Base-by-base conservation (phyloP, 805 yeast species). In the Sugiyamaella americana region DNA sequence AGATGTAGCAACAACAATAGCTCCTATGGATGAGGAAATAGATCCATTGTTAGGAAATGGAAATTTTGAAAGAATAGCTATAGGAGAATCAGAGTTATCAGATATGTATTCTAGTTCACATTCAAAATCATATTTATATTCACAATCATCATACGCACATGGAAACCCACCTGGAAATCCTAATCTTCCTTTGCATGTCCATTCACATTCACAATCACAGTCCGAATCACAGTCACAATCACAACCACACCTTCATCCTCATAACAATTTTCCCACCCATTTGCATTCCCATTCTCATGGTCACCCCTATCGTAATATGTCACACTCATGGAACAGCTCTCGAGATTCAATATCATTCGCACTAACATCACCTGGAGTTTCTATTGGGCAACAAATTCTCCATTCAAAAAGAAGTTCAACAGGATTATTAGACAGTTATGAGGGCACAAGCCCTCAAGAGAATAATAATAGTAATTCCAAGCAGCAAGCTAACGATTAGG, bases 361-460 rank as follows among this genome's bases (percentile, higher is more conserved):
- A 2, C 20, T 35, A 8, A 43, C 46, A 11, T 40, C 40, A 3
- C 46, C 41, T 2, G 46, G 46, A 22, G 41, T 35, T 4, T 43
- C 35, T 17, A 43, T 43, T 24, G 46, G 46, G n/a, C 18, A 37
- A 10, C 29, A 13, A 13, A 35, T 35, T 5, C 36, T 41, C 18
- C 46, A 43, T n/a, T 6, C 46, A 6, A 43, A 43, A 11, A 10
- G 37, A 35, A 35, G 37, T 35, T 8, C 32, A 8, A 26, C 32
- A n/a, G n/a, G n/a, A n/a, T n/a, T n/a, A n/a, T n/a, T n/a, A n/a
- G n/a, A n/a, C n/a, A n/a, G n/a, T n/a, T n/a, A n/a, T n/a, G n/a
- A n/a, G n/a, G n/a, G n/a, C n/a, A n/a, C n/a, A n/a, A n/a, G n/a
- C n/a, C n/a, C n/a, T n/a, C n/a, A n/a, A n/a, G n/a, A n/a, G n/a